Conservation (phyloP, 495 filamentous ascomycete species). For the Cladorrhinum samala region DNA sequence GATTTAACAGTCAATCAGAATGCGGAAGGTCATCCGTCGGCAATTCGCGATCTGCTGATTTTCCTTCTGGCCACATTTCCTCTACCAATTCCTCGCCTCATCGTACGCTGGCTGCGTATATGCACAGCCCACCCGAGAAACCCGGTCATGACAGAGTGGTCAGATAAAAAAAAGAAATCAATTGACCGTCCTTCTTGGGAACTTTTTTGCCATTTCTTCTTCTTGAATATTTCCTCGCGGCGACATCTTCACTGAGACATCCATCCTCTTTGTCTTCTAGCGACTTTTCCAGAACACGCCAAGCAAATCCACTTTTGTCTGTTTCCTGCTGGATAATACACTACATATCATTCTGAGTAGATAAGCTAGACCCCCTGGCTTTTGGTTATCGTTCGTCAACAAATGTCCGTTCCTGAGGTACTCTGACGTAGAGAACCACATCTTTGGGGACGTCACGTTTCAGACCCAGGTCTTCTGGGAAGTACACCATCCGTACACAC, state of each 20-base stretch:
- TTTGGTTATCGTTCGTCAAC: slow-evolving; percentile 10
- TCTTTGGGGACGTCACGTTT: slow-evolving; percentile 10
- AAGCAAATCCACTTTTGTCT: background rate
- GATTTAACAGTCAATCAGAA: slow-evolving; percentile 19
- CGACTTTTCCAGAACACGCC: slow-evolving; percentile 12
- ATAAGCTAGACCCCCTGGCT: background rate
- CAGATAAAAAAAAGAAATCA: background rate
- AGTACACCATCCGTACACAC: background rate
- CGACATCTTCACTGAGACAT: background rate
- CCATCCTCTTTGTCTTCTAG: background rate
- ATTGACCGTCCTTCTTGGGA: background rate
- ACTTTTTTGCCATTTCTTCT: background rate
- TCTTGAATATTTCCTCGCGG: background rate
- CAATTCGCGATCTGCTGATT: slow-evolving; percentile 27
- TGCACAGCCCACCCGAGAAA: background rate
- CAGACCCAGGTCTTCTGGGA: slow-evolving; percentile 15
- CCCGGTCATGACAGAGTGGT: too few relatives aligned
- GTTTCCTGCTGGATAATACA: too few relatives aligned
- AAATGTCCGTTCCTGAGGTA: slow-evolving; percentile 9
- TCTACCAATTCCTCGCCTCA: slow-evolving; percentile 1
- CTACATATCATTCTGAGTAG: background rate
- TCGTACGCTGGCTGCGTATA: too few relatives aligned
- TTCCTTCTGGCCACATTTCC: slow-evolving; percentile 28
- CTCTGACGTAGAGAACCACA: slow-evolving; percentile 2
- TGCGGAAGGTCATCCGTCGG: slow-evolving; percentile 19